These are phyloP conservation scores for Trichoderma atrobrunneum DNA, from an alignment of 2,329 filamentous ascomycete species.

Conservation along the genomic window DNA sequence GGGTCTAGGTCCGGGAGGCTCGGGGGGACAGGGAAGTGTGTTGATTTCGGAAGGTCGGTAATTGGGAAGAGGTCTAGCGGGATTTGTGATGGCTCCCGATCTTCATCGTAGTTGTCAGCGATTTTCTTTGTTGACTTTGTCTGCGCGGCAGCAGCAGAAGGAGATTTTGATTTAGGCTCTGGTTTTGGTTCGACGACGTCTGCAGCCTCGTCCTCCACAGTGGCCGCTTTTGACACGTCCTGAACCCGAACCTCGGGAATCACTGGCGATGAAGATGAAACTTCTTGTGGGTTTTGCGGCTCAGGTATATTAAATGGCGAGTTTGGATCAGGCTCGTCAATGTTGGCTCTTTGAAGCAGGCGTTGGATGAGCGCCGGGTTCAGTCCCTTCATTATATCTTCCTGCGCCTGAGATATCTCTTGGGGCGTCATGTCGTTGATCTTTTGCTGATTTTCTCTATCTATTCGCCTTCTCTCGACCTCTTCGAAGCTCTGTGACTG, in stretches of 20 bases:
- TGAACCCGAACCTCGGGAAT: constrained; percentile 37
- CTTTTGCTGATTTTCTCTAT: constrained; percentile 73
- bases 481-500: constrained; percentile 35
- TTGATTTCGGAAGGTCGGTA: constrained; percentile 39
- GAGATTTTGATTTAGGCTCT: not conserved
- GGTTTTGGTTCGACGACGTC: constrained; percentile 2
- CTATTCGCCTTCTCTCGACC: constrained; percentile 69
- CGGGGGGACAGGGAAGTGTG: constrained; percentile 61
- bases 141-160: not conserved
- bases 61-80: constrained; percentile 44
- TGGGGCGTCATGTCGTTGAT: constrained; percentile 74
- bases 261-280: not conserved
- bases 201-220: constrained; percentile 9
- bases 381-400: constrained; percentile 75
- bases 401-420: constrained; percentile 77
- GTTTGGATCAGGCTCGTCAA: constrained; percentile 58
- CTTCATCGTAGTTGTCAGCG: constrained; percentile 39
- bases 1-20: constrained; percentile 74
- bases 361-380: constrained; percentile 73
- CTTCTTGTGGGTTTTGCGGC: constrained; percentile 13
- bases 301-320: constrained; percentile 43
- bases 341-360: constrained; percentile 71
- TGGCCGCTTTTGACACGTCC: constrained; percentile 29
- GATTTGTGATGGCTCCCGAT: constrained; percentile 41
- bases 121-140: constrained; percentile 28